These are phyloP conservation scores for Sextonia rubra DNA, from an alignment of 164 flowering plant species.

Conservation along the genomic window DNA sequence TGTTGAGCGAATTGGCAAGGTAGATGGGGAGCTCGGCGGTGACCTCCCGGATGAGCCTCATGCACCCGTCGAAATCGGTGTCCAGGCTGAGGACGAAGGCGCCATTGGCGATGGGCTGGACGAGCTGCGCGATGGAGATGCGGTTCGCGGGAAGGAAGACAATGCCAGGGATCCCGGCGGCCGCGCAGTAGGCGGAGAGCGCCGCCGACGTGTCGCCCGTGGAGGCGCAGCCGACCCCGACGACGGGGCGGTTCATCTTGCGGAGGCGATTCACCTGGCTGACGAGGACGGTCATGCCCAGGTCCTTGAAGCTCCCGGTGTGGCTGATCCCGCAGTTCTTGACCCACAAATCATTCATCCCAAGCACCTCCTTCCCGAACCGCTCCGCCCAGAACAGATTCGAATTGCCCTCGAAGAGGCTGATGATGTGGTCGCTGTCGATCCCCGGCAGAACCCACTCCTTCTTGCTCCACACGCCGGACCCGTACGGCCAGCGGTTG, in stretches of 20 bases:
- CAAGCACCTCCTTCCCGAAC: slow-evolving; percentile 69
- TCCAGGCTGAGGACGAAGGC: slow-evolving; percentile 81
- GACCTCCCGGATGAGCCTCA: slow-evolving; percentile 78
- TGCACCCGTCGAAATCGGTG: slow-evolving; percentile 91
- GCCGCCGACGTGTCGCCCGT: slow-evolving; percentile 89
- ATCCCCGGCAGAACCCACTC: slow-evolving; percentile 92
- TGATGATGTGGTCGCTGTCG: slow-evolving; percentile 64
- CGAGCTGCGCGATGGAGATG: slow-evolving; percentile 72
- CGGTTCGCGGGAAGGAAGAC: slow-evolving; percentile 63
- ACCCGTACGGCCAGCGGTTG: slow-evolving; percentile 90
- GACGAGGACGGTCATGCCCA: slow-evolving; percentile 88
- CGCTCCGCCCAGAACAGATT: slow-evolving; percentile 92
- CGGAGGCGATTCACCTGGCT: slow-evolving; percentile 68
- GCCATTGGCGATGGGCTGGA: slow-evolving; percentile 85
- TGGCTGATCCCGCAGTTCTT: slow-evolving; percentile 85
- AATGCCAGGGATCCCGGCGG: slow-evolving; percentile 81
- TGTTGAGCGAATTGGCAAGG: slow-evolving; percentile 79
- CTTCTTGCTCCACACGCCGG: slow-evolving; percentile 90
- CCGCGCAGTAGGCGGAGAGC: slow-evolving; percentile 80
- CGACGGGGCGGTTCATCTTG: slow-evolving; percentile 48
- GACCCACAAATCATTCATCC: slow-evolving; percentile 89
- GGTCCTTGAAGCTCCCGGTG: slow-evolving; percentile 76
- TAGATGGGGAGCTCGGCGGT: slow-evolving; percentile 83
- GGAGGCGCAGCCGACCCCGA: slow-evolving; percentile 82
- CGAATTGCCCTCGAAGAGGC: slow-evolving; percentile 81